A percentile compares a stretch with the other conserved stretches of the same genome.
phyloP scores from a whole-genome alignment of 768 basidiomycete species.

The Chalciporus piperatus region DNA sequence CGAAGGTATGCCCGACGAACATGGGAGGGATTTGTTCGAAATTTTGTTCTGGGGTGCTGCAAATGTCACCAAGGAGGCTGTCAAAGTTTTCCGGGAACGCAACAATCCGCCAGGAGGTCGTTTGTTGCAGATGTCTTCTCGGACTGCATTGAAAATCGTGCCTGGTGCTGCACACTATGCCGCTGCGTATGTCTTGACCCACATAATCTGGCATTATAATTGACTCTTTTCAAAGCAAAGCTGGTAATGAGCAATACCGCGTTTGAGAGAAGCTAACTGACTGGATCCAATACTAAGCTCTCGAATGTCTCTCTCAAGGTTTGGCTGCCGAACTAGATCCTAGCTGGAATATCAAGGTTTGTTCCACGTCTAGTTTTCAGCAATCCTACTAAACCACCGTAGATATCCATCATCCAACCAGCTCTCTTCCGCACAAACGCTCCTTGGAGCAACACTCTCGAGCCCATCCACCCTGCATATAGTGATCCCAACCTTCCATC shows the following conservation, averaged over 20 bases:
- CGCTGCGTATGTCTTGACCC: constrained; percentile 24
- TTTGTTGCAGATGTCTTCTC: constrained; percentile 38
- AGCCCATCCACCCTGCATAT: constrained; percentile 22
- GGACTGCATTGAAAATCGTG: constrained; percentile 20
- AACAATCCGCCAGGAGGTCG: constrained; percentile 39
- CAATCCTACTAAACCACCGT: not conserved
- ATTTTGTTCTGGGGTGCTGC: constrained; percentile 38
- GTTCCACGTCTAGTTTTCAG: not conserved
- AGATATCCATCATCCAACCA: constrained; percentile 28
- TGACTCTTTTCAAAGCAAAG: constrained; percentile 20
- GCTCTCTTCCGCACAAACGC: constrained; percentile 20
- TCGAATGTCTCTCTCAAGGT: constrained; percentile 40
- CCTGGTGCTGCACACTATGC: constrained; percentile 17
- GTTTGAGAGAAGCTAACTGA: not conserved
- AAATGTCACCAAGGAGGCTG: constrained; percentile 32
- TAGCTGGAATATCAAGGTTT: constrained; percentile 47
- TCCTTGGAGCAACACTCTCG: not conserved
- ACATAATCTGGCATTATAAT: not conserved
- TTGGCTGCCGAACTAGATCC: constrained; percentile 42
- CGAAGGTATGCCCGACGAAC: constrained; percentile 36
- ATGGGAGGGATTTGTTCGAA: constrained; percentile 37
- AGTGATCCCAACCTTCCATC: constrained; percentile 16
- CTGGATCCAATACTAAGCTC: constrained; percentile 21
- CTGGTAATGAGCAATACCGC: constrained; percentile 15
- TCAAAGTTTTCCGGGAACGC: constrained; percentile 36